A percentile compares a stretch with the other conserved stretches of the same genome.
phyloP scores from a whole-genome alignment of 2,329 filamentous ascomycete genomes.

The Clonostachys sp. region DNA sequence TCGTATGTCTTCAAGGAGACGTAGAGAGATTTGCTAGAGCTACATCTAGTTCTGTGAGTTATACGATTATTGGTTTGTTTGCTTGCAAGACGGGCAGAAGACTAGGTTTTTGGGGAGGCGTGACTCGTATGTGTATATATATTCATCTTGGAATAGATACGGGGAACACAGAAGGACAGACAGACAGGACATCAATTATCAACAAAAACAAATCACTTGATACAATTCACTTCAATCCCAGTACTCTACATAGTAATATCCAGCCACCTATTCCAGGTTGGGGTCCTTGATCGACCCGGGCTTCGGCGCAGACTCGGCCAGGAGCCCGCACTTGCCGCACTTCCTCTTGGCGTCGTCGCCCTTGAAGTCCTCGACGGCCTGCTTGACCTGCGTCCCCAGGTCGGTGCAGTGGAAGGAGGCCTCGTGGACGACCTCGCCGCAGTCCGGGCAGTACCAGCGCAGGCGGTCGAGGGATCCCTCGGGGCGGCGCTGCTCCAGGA shows the following conservation, averaged over 20 bases:
- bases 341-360: constrained; percentile 61
- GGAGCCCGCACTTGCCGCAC: constrained; percentile 70
- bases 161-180: too few relatives aligned
- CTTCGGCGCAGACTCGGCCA: constrained; percentile 68
- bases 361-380: constrained; percentile 79
- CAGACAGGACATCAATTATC: too few relatives aligned
- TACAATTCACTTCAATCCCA: background rate
- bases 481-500: constrained; percentile 81
- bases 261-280: constrained; percentile 30
- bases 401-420: constrained; percentile 83
- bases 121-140: too few relatives aligned
- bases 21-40: constrained; percentile 23
- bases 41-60: background rate
- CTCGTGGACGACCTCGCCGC: constrained; percentile 74
- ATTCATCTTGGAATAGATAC: too few relatives aligned
- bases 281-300: constrained; percentile 55
- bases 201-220: too few relatives aligned
- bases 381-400: constrained; percentile 91
- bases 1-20: constrained; percentile 75
- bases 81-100: too few relatives aligned
- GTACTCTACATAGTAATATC: background rate
- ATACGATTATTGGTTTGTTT: too few relatives aligned
- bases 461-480: constrained; percentile 68
- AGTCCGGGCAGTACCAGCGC: constrained; percentile 83
- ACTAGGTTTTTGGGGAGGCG: too few relatives aligned